Evolutionary conservation across 352 stramenopile genomes (phyloP).

Genomic region (Stramenopiles sp.): DNA sequence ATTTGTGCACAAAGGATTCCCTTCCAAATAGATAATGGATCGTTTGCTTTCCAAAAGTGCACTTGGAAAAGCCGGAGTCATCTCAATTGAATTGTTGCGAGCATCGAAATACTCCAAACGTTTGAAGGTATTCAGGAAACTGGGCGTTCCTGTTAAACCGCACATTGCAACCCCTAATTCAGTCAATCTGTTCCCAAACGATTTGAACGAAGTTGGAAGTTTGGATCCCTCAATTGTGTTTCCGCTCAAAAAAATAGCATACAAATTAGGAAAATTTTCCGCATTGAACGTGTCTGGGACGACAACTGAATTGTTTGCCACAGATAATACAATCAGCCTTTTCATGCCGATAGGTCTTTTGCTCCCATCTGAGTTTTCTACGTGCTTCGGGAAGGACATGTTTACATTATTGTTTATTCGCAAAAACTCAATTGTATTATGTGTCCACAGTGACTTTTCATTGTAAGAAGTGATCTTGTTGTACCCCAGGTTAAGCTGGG

Average conservation of each 20-base stretch:
- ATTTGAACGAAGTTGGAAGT: neutral
- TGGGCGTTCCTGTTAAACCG: neutral
- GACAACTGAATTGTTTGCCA: neutral
- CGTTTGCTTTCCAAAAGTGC: neutral
- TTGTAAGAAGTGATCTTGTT: neutral
- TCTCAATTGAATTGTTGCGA: neutral
- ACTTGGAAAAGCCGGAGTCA: neutral
- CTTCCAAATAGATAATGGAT: neutral
- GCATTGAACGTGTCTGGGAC: neutral
- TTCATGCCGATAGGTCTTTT: neutral
- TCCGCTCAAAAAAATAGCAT: neutral
- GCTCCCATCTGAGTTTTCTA: no score
- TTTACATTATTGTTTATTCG: neutral
- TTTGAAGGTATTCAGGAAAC: neutral
- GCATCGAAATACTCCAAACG: neutral
- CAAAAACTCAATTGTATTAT: neutral
- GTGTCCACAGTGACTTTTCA: constrained; percentile 3
- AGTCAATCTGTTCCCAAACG: neutral
- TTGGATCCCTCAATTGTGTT: neutral
- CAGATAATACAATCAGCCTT: neutral
- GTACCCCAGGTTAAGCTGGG: neutral
- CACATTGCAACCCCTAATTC: neutral
- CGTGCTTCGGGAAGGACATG: neutral
- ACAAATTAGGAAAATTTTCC: neutral
- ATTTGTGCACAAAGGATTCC: neutral